A percentile compares a stretch with the other conserved stretches of the same genome.
Conservation (phyloP, 2,329 filamentous ascomycete genomes). For the Alternaria sp. region DNA sequence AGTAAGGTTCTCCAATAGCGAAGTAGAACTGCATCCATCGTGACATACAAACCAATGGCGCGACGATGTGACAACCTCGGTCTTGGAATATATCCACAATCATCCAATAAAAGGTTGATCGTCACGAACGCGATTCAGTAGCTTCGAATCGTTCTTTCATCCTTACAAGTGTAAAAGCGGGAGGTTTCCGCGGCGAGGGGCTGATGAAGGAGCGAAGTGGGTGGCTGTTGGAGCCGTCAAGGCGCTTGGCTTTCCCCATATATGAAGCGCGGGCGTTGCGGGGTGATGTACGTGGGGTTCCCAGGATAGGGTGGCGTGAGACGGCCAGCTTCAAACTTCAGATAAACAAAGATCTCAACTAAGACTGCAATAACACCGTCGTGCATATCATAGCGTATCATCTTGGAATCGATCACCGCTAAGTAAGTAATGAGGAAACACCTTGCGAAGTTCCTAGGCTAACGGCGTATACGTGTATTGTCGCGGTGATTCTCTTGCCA, state of each 20-base stretch:
- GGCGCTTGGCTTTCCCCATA: slow-evolving; percentile 5
- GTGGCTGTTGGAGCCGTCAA: not conserved
- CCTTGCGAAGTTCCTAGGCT: not conserved
- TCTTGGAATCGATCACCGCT: not conserved
- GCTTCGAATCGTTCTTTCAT: not conserved
- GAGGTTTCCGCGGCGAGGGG: not conserved
- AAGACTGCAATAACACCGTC: not conserved
- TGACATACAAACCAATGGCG: not conserved
- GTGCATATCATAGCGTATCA: not conserved
- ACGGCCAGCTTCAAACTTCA: not conserved
- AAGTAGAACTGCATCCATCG: not conserved
- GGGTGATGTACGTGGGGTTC: slow-evolving; percentile 14
- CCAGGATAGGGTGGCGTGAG: not conserved
- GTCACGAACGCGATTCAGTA: not conserved
- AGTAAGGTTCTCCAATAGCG: not conserved
- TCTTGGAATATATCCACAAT: not conserved
- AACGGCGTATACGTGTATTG: not conserved
- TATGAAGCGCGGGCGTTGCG: slow-evolving; percentile 7
- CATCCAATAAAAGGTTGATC: not conserved
- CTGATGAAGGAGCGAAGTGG: not conserved
- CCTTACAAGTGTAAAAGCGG: not conserved
- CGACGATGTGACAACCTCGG: not conserved
- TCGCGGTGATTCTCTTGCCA: not conserved
- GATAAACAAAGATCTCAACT: not conserved
- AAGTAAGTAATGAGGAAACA: not conserved